phyloP scores from a whole-genome alignment of 2,329 filamentous ascomycete species.

The Pseudogymnoascus sp. region DNA sequence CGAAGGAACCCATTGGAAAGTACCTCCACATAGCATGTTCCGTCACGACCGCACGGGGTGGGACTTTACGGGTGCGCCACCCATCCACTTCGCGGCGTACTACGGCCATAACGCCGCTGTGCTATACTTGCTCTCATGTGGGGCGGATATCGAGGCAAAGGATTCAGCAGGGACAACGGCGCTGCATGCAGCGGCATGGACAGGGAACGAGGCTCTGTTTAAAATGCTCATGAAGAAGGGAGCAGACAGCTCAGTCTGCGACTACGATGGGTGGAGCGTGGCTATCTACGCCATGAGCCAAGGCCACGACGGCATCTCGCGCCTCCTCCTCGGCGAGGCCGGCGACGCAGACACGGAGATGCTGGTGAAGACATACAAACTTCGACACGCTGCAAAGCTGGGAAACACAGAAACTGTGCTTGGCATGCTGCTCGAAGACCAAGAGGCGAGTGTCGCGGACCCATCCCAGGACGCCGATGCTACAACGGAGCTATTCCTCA shows the following conservation, averaged over 20 bases:
- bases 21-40: background rate
- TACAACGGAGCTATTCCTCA: background rate
- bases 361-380: background rate
- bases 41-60: background rate
- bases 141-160: background rate
- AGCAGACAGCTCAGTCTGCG: background rate
- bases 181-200: background rate
- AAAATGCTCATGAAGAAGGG: constrained; percentile 2
- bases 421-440: background rate
- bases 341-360: background rate
- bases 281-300: background rate
- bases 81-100: background rate
- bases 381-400: background rate
- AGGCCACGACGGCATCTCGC: constrained; percentile 1
- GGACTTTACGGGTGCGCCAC: constrained; percentile 1
- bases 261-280: constrained; percentile 4
- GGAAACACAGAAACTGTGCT: background rate
- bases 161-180: background rate
- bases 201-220: background rate
- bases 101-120: background rate
- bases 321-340: background rate
- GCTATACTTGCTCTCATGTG: background rate
- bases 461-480: background rate
- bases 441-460: background rate
- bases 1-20: background rate